These are phyloP conservation scores for Kodamaea neixiangensis DNA, from an alignment of 805 yeast genomes.

Conservation along the genomic window DNA sequence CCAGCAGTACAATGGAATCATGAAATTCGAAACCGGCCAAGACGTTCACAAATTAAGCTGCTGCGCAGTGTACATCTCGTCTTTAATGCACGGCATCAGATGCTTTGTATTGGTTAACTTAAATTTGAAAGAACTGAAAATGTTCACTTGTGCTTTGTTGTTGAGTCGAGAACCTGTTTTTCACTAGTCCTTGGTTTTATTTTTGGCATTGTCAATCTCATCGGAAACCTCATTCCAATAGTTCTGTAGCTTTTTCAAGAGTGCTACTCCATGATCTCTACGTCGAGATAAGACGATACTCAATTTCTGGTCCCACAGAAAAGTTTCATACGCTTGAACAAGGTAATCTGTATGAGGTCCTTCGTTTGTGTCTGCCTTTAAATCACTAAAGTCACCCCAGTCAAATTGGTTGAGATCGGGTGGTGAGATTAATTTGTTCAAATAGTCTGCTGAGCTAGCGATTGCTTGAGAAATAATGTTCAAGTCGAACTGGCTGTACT, in stretches of 20 bases:
- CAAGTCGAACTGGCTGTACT: constrained; percentile 39
- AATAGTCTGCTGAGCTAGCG: constrained; percentile 10
- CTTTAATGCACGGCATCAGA: neutral
- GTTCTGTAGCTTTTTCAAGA: constrained; percentile 14
- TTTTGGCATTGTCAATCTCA: neutral
- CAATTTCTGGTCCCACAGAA: constrained; percentile 21
- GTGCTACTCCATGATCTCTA: constrained; percentile 5
- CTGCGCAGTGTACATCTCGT: neutral
- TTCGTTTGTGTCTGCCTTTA: constrained; percentile 2
- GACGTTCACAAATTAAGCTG: neutral
- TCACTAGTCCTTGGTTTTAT: neutral
- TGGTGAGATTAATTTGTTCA: constrained; percentile 13
- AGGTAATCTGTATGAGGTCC: neutral
- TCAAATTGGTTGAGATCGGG: constrained; percentile 6
- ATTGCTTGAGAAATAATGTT: constrained; percentile 29
- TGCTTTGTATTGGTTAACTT: neutral
- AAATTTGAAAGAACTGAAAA: too few relatives aligned
- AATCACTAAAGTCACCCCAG: neutral
- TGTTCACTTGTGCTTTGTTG: too few relatives aligned
- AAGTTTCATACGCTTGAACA: constrained; percentile 4
- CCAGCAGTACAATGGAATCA: neutral
- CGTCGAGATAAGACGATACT: constrained; percentile 4
- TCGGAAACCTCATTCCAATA: constrained; percentile 17
- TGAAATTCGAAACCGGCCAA: neutral
- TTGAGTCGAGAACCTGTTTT: neutral